phyloP scores from a whole-genome alignment of 2,329 filamentous ascomycete genomes.

The Hypoxylon sp. region DNA sequence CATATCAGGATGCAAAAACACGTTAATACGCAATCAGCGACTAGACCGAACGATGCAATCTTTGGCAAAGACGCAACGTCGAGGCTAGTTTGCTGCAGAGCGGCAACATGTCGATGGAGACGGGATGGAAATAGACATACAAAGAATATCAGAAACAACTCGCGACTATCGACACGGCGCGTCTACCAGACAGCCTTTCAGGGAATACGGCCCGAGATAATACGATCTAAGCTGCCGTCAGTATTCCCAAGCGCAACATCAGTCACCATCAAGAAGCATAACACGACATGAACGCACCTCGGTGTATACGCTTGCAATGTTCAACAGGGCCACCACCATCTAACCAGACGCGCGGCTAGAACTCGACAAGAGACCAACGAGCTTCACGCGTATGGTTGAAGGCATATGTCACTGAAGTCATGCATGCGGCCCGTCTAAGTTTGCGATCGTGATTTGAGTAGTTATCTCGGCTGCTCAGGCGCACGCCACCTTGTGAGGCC shows the following conservation, averaged over 20 bases:
- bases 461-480: conserved; percentile 1
- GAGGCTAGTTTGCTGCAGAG: neutral
- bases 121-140: neutral
- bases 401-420: conserved; percentile 17
- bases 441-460: neutral
- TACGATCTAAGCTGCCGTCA: conserved; percentile 4
- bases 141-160: neutral
- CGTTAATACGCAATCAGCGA: neutral
- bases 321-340: conserved; percentile 1
- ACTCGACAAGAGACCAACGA: neutral
- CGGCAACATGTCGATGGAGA: neutral
- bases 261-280: neutral
- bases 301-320: conserved; percentile 1
- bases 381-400: conserved; percentile 3
- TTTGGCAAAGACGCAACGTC: neutral
- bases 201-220: conserved; percentile 1
- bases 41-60: neutral
- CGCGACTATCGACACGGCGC: neutral
- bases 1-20: neutral
- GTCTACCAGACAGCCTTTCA: neutral
- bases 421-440: neutral
- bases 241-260: neutral
- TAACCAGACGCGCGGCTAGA: conserved; percentile 15
- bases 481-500: neutral
- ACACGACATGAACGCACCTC: conserved; percentile 7